Evolutionary conservation across 75 land plant species (phyloP), one percentile per base, ranked within the genome.

Genomic region (Cupressus sempervirens): DNA sequence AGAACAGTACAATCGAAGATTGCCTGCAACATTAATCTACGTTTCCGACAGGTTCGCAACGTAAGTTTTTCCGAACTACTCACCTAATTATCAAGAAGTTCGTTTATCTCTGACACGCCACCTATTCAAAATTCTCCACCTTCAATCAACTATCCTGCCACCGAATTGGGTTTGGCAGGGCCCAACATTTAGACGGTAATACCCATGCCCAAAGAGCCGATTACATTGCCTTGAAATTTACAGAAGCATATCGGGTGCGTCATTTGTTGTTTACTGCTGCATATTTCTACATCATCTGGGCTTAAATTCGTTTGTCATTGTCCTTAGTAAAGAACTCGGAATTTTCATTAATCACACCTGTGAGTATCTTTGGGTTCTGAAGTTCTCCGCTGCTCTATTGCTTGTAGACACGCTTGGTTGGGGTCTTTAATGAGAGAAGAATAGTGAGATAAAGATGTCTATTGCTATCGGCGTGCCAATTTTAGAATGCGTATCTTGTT

Each of bases 401-500:
- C 74, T 32, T 72, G 11, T 72, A 72, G 74, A 32, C 10, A 1
- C 3, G 3, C 36, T 35, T 36, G 30, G 1, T 30, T 70, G 73
- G 73, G 73, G 11, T 70, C 14, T 3, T 70, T 20, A 32, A 70
- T 30, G 67, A 62, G n/a, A 12, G 35, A 72, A 72, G 35, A 13
- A 72, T 62, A 62, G 67, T 23, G 67, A 23, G n/a, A 5, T 11
- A 72, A 72, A 72, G 1, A 72, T 72, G 74, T 72, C 74, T 32
- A 72, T 72, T 30, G 74, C 74, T 72, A 1, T 53, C 7, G 83
- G 83, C 10, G 29, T 82, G 35, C 83, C 83, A 16, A 4, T 82
- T 23, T 11, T 90, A 15, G 96, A 93, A 85, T 91, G 91, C 81
- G 87, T 91, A 7, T 80, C 79, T 38, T 68, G 87, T 72, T 7